These are phyloP conservation scores for Glutinoglossum americanum DNA, from an alignment of 495 filamentous ascomycete genomes.

Conservation along the genomic window DNA sequence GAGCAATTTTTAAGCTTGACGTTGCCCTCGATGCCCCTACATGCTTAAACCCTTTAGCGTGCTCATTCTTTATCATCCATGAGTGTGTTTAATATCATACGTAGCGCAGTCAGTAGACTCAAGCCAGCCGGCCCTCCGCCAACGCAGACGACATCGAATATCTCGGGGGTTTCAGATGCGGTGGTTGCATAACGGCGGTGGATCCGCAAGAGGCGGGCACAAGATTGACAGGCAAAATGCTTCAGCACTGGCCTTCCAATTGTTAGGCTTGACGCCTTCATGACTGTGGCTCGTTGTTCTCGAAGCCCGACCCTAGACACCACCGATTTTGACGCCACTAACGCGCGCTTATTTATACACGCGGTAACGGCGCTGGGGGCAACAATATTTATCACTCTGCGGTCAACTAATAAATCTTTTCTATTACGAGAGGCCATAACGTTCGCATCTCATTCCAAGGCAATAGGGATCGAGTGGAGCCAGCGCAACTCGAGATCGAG, in stretches of 20 bases:
- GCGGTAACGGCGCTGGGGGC: neutral
- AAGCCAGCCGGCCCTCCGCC: constrained; percentile 93
- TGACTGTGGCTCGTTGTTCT: neutral
- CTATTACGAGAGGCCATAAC: neutral
- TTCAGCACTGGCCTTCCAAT: neutral
- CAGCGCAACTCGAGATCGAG: neutral
- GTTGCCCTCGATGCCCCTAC: constrained; percentile 48
- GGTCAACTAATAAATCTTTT: neutral
- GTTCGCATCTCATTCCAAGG: neutral
- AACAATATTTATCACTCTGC: no score
- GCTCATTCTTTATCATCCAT: neutral
- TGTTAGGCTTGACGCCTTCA: neutral
- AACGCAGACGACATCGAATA: constrained; percentile 90
- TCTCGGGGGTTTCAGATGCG: constrained; percentile 21
- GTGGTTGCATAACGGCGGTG: neutral
- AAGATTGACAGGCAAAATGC: neutral
- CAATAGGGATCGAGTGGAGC: neutral
- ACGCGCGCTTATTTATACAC: neutral
- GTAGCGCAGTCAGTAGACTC: constrained; percentile 65
- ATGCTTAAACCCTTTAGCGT: neutral
- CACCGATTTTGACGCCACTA: neutral
- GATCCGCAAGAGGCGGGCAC: neutral
- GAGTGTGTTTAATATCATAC: constrained; percentile 26
- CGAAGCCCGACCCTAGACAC: neutral
- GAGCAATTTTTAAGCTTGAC: constrained; percentile 56